Conservation (phyloP, 768 basidiomycete species). For the Tephrocybe sp. region DNA sequence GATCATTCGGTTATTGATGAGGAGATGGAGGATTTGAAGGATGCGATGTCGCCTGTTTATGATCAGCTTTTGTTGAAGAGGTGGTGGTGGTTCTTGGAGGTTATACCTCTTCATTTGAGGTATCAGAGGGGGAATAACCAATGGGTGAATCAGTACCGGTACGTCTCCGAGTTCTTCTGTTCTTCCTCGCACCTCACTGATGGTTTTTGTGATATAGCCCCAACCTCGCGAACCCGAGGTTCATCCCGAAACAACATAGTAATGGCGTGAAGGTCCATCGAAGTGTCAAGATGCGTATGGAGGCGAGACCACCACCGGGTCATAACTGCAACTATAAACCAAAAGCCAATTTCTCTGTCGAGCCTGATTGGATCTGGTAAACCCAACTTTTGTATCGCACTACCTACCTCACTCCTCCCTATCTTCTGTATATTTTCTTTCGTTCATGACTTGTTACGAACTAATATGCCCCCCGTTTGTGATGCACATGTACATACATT, state of each 20-base stretch:
- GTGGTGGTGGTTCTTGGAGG: conserved; percentile 62
- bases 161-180: not conserved
- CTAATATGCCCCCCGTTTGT: too few species aligned
- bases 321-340: conserved; percentile 24
- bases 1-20: conserved; percentile 24
- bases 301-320: conserved; percentile 33
- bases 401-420: too few species aligned
- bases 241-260: conserved; percentile 35
- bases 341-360: conserved; percentile 25
- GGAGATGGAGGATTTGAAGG: conserved; percentile 51
- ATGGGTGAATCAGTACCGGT: conserved; percentile 25
- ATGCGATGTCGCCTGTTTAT: conserved; percentile 45
- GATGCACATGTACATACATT: too few species aligned
- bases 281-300: conserved; percentile 51
- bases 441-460: too few species aligned
- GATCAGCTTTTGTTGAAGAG: conserved; percentile 44
- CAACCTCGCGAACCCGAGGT: conserved; percentile 36
- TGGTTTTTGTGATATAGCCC: too few species aligned
- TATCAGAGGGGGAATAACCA: conserved; percentile 30
- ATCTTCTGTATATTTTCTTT: too few species aligned
- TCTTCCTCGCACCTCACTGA: not conserved
- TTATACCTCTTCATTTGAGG: conserved; percentile 33
- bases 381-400: conserved; percentile 21
- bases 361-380: conserved; percentile 36
- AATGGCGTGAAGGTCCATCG: conserved; percentile 44